Evolutionary conservation across 805 yeast genomes (phyloP).

Genomic region (Ogataea haglerorum): DNA sequence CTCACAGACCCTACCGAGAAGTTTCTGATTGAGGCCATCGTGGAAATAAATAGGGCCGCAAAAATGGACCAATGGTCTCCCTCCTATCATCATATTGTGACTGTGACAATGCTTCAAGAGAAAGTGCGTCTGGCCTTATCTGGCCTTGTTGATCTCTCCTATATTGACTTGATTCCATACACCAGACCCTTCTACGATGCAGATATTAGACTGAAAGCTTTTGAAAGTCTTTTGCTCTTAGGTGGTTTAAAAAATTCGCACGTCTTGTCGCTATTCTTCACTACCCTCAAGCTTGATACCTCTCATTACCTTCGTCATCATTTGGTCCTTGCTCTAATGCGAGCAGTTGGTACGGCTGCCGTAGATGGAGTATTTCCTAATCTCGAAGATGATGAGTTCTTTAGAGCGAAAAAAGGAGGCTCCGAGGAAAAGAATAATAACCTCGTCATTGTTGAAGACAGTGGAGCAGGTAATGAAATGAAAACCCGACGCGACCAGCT

Average conservation of each 20-base stretch:
- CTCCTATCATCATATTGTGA: slow-evolving; percentile 55
- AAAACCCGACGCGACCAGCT: slow-evolving; percentile 57
- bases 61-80: slow-evolving; percentile 87
- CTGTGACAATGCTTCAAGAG: slow-evolving; percentile 54
- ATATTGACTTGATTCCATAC: slow-evolving; percentile 53
- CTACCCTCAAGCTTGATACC: slow-evolving; percentile 52
- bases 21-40: slow-evolving; percentile 47
- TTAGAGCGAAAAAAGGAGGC: slow-evolving; percentile 8
- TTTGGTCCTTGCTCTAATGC: slow-evolving; percentile 44
- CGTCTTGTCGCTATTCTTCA: slow-evolving; percentile 60
- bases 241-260: slow-evolving; percentile 74
- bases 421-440: slow-evolving; percentile 20
- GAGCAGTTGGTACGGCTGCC: slow-evolving; percentile 64
- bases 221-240: slow-evolving; percentile 61
- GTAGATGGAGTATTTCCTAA: slow-evolving; percentile 55
- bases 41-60: slow-evolving; percentile 70
- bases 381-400: slow-evolving; percentile 64
- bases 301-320: slow-evolving; percentile 50
- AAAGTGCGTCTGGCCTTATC: slow-evolving; percentile 56
- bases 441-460: slow-evolving; percentile 58
- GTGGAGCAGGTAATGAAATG: slow-evolving; percentile 39
- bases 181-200: slow-evolving; percentile 45
- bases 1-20: slow-evolving; percentile 29
- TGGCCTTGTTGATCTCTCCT: slow-evolving; percentile 50
- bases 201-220: slow-evolving; percentile 63